Base-by-base conservation (phyloP, 331 rosid genomes). In the Saraca asoca region DNA sequence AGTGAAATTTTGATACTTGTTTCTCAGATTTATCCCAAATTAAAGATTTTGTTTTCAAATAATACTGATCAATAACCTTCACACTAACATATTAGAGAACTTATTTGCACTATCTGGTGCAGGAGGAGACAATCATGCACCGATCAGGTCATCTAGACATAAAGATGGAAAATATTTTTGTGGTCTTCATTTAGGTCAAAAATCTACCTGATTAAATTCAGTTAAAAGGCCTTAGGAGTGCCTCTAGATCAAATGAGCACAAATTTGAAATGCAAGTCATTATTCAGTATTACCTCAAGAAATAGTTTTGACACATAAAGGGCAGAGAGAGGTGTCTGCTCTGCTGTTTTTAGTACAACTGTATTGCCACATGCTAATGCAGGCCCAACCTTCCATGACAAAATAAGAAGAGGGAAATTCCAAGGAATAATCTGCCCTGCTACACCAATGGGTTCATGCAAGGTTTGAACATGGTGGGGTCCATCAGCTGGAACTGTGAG, bases 371-470 rank as follows among this genome's bases (percentile, higher is more conserved):
- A 81, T 0, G 96, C 95, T 65, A 90, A 79, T 44, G 96, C 96
- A 52, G 96, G 96, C n/a, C 90, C 96, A 60, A 90, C 92, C 79
- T 90, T 87, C 96, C 96, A 90, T 44, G 90, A 79, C 72, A 74
- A 81, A 83, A 90, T 87, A 71, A 90, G 58, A 45, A 90, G 85
- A 38, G 96, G 96, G 73, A 90, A 90, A 78, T 90, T 90, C 96
- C 96, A 90, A 48, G 96, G 96, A 72, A 90, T 78, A 31, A 90
- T 90, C 64, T 90, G 96, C 17, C 96, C 96, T 29, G 88, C 85
- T 14, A 90, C 96, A 16, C 96, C 96, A 17, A 90, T 85, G 24
- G 96, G 96, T 51, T 90, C 96, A 19, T 90, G 96, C 85, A 90
- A 79, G 3, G 84, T 82, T 63, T 87, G 90, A 17, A 90, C 86